Percentiles rank a stretch among this genome's conserved stretches.
phyloP scores from a whole-genome alignment of 2,329 filamentous ascomycete genomes.

The Aspergillus glaucus region DNA sequence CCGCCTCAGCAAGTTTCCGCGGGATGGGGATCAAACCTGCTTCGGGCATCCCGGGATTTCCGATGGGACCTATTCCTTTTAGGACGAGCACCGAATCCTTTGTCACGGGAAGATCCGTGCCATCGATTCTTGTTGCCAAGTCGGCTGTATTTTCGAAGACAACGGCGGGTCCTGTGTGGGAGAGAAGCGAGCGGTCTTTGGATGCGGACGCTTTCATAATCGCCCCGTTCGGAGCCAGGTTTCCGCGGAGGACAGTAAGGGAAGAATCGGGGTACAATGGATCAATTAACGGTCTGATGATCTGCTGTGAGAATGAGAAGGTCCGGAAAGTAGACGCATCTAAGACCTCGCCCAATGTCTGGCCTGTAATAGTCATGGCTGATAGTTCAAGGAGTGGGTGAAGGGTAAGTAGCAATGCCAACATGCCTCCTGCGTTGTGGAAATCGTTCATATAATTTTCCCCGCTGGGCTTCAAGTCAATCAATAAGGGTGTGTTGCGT shows the following conservation, averaged over 20 bases:
- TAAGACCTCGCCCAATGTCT: slow-evolving; percentile 43
- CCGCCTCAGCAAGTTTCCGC: slow-evolving; percentile 41
- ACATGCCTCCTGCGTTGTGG: slow-evolving; percentile 49
- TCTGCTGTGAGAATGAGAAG: slow-evolving; percentile 36
- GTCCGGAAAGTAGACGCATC: slow-evolving; percentile 38
- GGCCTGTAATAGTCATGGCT: slow-evolving; percentile 42
- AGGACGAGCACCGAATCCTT: slow-evolving; percentile 43
- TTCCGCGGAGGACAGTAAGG: slow-evolving; percentile 42
- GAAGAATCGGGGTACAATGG: slow-evolving; percentile 43
- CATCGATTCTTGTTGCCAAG: slow-evolving; percentile 42
- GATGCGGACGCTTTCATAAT: slow-evolving; percentile 48
- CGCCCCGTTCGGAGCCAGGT: slow-evolving; percentile 44
- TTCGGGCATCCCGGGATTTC: slow-evolving; percentile 50
- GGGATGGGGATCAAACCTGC: slow-evolving; percentile 48
- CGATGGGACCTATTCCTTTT: slow-evolving; percentile 46
- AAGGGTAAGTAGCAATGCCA: slow-evolving; percentile 42
- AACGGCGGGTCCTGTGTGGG: slow-evolving; percentile 41
- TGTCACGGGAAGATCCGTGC: slow-evolving; percentile 38
- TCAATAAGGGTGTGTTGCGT: slow-evolving; percentile 40
- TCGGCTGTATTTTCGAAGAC: slow-evolving; percentile 46
- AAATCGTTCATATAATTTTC: slow-evolving; percentile 53
- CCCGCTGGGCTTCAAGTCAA: slow-evolving; percentile 50
- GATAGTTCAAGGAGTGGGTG: slow-evolving; percentile 42
- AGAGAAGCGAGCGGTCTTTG: slow-evolving; percentile 41
- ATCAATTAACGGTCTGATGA: slow-evolving; percentile 40